Base-by-base conservation (phyloP, 768 basidiomycete genomes). In the Trametes cinnabarina region DNA sequence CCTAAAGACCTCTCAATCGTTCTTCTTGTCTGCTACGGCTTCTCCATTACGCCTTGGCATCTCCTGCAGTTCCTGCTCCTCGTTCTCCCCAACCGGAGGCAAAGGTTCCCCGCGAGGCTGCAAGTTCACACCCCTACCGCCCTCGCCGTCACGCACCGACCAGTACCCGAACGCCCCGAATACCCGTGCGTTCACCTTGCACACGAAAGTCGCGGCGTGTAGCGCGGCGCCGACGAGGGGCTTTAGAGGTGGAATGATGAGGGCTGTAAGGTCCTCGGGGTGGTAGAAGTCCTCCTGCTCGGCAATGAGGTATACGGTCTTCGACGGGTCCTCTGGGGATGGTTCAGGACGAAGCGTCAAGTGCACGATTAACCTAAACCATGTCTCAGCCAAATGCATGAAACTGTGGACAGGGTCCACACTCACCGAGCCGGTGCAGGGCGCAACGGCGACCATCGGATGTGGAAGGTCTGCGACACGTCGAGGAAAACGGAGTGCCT, bases 201-300 rank as follows among this genome's bases (percentile, higher is more conserved):
- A 66, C 32, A 51, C 42, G 15, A 70, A 44, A 11, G 67, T 67
- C 17, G 64, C 68, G 17, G 60, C 25, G 35, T 61, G 58, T 23
- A 81, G 69, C 1, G 66, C 67, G 17, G 73, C 42, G 12, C 71
- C 65, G 23, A 80, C 63, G 43, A 78, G 58, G 0, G 76, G 76
- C 0, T 69, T 68, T 17, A 79, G 70, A 8, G 77, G 75, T 0
- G 81, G 81, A 3, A 80, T 22, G 37, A 81, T 54, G 8, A 80
- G 70, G 8, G 74, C 67, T n/a, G 73, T 68, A 37, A 82, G 71
- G 37, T 82, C 79, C 75, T 82, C 80, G 2, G 84, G 76, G 62
- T 82, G 81, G 60, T 80, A 81, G 54, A 83, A 79, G 64, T 86
- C 83, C 63, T 87, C 84, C 62, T 88, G 84, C 50, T 72, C 68